Base-by-base conservation (phyloP, 306 rosid genomes). In the Myrica gale region DNA sequence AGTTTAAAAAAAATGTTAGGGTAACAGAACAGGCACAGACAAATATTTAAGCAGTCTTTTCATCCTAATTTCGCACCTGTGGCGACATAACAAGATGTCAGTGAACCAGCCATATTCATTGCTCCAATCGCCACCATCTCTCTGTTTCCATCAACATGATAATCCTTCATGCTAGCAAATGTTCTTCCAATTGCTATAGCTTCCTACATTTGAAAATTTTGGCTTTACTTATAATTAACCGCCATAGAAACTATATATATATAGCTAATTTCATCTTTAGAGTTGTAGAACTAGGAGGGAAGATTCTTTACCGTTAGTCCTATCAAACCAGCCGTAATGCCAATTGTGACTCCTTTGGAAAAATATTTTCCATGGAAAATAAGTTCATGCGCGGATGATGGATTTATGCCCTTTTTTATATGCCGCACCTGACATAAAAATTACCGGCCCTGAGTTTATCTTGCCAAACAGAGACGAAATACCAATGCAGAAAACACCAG, bases 71-170 rank as follows among this genome's bases (percentile, higher is more conserved):
- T 74, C 87, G 86, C 84, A 94, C 98, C 98, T 51, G 99, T 95
- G 51, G 99, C 88, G n/a, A 95, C 99, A 74, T 95, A 95, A 85
- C 97, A 92, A 39, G 99, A 95, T 75, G 99, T 95, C 93, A 95
- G 83, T 0, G 99, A 95, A 41, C 97, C 98, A 61, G 89, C 88
- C 55, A 95, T 78, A 63, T 95, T 95, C 98, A 95, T 95, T 55
- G 92, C 73, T 80, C 98, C 98, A 67, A 95, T 77, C 21, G 97
- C 98, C 56, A 95, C 87, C 98, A 95, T 92, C 90, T 95, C 97
- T 82, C 82, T 92, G 97, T 95, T 95, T 70, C 98, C 98, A 75
- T 95, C 97, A 12, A 95, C 57, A 82, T 90, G 96, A 79, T 95
- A 95, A 76, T 92, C 98, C 85, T 95, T 95, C 97, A 92, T 89